phyloP scores from a whole-genome alignment of 2,329 filamentous ascomycete genomes.

The Dichotomopilus funicola region DNA sequence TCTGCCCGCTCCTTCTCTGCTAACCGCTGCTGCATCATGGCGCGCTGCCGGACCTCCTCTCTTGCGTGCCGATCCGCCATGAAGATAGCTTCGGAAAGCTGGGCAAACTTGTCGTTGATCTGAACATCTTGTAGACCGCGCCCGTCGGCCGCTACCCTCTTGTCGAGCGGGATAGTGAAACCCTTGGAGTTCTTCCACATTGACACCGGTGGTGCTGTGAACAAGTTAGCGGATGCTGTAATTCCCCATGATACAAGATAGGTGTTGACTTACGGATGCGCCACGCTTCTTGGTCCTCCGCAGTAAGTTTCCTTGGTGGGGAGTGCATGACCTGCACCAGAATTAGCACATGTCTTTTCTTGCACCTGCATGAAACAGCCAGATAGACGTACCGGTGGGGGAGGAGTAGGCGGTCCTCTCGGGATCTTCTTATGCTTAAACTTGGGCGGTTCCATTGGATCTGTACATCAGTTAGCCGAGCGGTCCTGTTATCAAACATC shows the following conservation, averaged over 20 bases:
- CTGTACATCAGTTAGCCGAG: constrained; percentile 30
- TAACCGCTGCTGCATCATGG: constrained; percentile 89
- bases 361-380: neutral
- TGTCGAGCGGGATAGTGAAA: constrained; percentile 92
- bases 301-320: constrained; percentile 87
- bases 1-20: constrained; percentile 94
- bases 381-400: constrained; percentile 55
- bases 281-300: constrained; percentile 96
- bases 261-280: constrained; percentile 49
- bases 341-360: neutral
- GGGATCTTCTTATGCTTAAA: constrained; percentile 99
- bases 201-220: constrained; percentile 66
- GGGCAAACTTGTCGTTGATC: constrained; percentile 98
- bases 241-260: neutral
- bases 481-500: neutral
- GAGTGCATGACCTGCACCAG: constrained; percentile 66
- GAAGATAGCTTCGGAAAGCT: constrained; percentile 89
- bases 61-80: constrained; percentile 91
- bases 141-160: constrained; percentile 89
- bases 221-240: neutral
- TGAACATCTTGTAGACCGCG: constrained; percentile 85
- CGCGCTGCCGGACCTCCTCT: constrained; percentile 88
- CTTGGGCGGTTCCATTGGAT: constrained; percentile 95
- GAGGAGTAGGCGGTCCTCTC: constrained; percentile 82
- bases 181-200: constrained; percentile 99